phyloP scores from a whole-genome alignment of 164 flowering plant species.

The Dillenia suffruticosa region DNA sequence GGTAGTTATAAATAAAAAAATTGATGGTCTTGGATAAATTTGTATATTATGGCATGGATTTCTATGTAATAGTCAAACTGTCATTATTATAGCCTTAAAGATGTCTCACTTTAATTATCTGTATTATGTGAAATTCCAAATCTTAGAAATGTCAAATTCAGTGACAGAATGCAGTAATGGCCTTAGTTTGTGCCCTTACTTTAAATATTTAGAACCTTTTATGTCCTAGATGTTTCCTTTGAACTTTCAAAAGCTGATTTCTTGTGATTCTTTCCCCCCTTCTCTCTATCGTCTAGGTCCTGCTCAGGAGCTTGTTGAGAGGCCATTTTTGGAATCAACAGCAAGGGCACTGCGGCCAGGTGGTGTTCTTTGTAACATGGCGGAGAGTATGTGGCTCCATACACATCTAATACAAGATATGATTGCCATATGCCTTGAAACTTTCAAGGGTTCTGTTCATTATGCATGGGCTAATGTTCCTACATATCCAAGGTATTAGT shows the following conservation, averaged over 20 bases:
- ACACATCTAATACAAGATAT: constrained; percentile 95
- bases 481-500: constrained; percentile 85
- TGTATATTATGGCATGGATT: no score
- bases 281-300: constrained; percentile 58
- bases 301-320: constrained; percentile 94
- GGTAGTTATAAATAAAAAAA: no score
- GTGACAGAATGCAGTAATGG: no score
- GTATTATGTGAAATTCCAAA: no score
- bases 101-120: no score
- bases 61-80: no score
- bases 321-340: constrained; percentile 77
- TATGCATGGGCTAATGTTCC: constrained; percentile 99
- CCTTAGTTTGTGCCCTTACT: no score
- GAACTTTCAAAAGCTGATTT: background rate
- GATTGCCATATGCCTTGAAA: constrained; percentile 70
- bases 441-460: constrained; percentile 85
- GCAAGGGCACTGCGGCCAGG: constrained; percentile 92
- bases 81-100: no score
- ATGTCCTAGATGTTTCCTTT: background rate
- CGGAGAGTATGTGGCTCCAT: constrained; percentile 99
- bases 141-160: no score
- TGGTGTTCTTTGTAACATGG: constrained; percentile 96
- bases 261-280: background rate
- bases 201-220: background rate
- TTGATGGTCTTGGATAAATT: no score